These are phyloP conservation scores for Bipolaris sorokiniana DNA, from an alignment of 2,329 filamentous ascomycete genomes.

Conservation along the genomic window DNA sequence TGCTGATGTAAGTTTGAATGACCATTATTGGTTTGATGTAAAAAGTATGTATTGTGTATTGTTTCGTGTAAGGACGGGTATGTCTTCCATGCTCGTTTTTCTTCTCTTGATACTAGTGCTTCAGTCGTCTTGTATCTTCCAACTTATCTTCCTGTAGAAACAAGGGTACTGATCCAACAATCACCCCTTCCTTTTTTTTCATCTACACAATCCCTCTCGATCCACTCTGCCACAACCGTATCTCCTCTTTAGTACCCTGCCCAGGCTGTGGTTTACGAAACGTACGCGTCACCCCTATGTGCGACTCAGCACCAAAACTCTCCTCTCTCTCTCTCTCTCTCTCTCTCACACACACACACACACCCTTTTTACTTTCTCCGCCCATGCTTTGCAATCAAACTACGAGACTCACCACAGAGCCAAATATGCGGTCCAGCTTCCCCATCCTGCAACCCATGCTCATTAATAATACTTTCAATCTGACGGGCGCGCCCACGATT, in stretches of 20 bases:
- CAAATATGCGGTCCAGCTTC: conserved; percentile 67
- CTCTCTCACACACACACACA: no score
- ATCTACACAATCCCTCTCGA: conserved; percentile 1
- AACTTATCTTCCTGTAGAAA: no score
- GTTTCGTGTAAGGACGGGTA: no score
- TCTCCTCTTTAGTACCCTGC: not conserved
- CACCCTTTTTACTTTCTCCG: conserved; percentile 32
- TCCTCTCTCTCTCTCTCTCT: not conserved
- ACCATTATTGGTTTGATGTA: not conserved
- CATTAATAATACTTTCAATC: conserved; percentile 66
- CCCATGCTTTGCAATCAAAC: conserved; percentile 66
- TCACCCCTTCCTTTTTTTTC: no score
- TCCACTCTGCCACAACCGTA: not conserved
- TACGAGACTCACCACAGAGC: conserved; percentile 68
- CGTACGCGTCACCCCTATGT: not conserved
- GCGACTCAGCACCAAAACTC: not conserved
- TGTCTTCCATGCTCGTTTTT: no score
- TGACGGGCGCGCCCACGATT: conserved; percentile 72
- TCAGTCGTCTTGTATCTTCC: no score
- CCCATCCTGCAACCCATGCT: conserved; percentile 56
- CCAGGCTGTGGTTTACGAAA: not conserved
- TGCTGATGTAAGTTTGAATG: not conserved
- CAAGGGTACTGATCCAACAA: no score
- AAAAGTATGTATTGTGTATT: not conserved
- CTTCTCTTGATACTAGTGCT: no score